Percentiles rank a stretch among this genome's conserved stretches.
phyloP scores from a whole-genome alignment of 176 grass and related monocot genomes.

The Phragmites australis region DNA sequence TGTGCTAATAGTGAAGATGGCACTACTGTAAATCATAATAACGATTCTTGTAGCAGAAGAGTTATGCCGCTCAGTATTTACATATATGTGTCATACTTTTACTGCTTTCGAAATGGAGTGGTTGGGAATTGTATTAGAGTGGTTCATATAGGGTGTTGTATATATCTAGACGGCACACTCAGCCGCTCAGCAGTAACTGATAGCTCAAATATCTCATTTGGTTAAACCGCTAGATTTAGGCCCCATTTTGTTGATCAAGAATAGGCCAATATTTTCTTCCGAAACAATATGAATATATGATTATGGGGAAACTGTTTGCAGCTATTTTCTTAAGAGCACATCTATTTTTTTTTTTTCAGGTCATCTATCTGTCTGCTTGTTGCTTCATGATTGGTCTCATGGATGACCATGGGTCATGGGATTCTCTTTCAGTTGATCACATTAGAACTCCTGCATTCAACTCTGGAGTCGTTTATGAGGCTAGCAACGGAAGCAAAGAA shows the following conservation, averaged over 20 bases:
- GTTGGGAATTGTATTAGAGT: too few species aligned
- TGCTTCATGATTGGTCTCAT: constrained; percentile 31
- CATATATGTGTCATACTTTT: not conserved
- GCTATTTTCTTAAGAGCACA: not conserved
- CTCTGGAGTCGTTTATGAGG: constrained; percentile 33
- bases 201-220: constrained; percentile 6
- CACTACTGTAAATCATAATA: not conserved
- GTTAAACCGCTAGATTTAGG: not conserved
- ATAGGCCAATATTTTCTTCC: not conserved
- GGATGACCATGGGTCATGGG: constrained; percentile 53
- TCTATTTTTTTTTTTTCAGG: constrained; percentile 49
- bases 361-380: constrained; percentile 7
- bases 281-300: not conserved
- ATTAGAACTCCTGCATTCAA: constrained; percentile 39
- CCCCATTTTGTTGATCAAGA: constrained; percentile 12
- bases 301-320: not conserved
- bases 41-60: not conserved
- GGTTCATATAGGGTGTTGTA: not conserved
- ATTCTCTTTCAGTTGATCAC: constrained; percentile 43
- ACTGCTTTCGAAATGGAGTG: not conserved
- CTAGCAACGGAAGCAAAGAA: constrained; percentile 35
- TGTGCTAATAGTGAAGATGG: not conserved
- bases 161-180: too few species aligned
- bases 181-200: constrained; percentile 11
- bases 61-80: not conserved